Evolutionary conservation across 352 stramenopile genomes (phyloP), one percentile per base, ranked within the genome.

Genomic region (Phytopythium vexans): DNA sequence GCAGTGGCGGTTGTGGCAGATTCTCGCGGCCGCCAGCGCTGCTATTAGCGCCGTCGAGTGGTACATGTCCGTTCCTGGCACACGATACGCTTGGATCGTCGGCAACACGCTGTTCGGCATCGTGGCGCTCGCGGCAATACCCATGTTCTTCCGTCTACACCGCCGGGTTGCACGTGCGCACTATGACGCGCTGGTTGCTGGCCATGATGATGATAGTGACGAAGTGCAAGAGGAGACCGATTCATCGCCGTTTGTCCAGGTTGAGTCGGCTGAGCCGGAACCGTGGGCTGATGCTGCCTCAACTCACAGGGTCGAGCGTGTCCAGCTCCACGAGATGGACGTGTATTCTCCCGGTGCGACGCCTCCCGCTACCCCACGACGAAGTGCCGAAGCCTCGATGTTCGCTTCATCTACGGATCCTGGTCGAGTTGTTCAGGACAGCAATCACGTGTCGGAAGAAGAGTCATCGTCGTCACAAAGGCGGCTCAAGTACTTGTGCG

Each of bases 101-200:
- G 84, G 78, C 41, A 92, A 92, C 53, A 90, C 81, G 14, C 57
- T 92, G 9, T 94, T 92, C 63, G 84, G 84, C 4, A 70, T 86
- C 47, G 62, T 90, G 41, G 74, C 74, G 27, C 38, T 92, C 8
- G 67, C 76, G 4, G 80, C 74, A 3, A 64, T 94, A 38, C 84
- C 84, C 14, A 66, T 83, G 8, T 90, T 86, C 56, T 92, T 92
- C 55, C 77, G 69, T 47, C 57, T 74, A 39, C 84, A 92, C 54
- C 65, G 53, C 4, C 72, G 81, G 15, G 61, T 76, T 3, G 66
- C 69, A 5, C 59, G 74, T 9, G 82, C 85, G 2, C 67, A 77
- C n/a, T 74, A 77, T 42, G 76, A 85, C 9, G 59, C 66, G 43
- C 53, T 82, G 4, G 40, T 67, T 52, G 55, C 63, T 27, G 45